Percentiles rank a stretch among this genome's conserved stretches.
phyloP scores from a whole-genome alignment of 306 rosid genomes.

The Quercus parvula region DNA sequence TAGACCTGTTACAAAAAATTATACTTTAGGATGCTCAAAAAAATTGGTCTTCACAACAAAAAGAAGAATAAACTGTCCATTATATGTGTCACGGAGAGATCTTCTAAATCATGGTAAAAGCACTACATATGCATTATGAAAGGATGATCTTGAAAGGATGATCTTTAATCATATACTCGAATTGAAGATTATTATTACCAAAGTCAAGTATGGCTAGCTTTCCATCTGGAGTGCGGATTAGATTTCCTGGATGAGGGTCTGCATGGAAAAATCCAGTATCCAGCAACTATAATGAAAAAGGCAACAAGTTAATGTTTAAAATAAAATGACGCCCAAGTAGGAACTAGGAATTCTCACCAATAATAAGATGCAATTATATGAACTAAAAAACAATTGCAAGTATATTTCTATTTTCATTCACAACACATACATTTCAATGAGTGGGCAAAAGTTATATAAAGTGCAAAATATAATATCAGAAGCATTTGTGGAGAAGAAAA shows the following conservation, averaged over 20 bases:
- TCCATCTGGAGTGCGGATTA: conserved; percentile 99
- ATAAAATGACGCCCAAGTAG: background rate
- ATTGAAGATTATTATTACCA: conserved; percentile 49
- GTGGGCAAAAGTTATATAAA: background rate
- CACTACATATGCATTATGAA: background rate
- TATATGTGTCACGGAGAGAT: background rate
- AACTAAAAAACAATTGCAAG: background rate
- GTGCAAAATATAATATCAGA: background rate
- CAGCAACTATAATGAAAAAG: conserved; percentile 59
- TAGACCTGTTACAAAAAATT: conserved; percentile 61
- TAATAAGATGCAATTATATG: background rate
- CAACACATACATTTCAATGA: background rate
- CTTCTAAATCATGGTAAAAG: background rate
- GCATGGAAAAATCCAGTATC: conserved; percentile 98
- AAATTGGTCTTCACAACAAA: conserved; percentile 8
- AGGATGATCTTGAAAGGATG: conserved; percentile 7
- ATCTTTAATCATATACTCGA: conserved; percentile 22
- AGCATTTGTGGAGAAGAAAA: background rate
- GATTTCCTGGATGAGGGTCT: conserved; percentile 98
- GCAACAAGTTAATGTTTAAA: conserved; percentile 19
- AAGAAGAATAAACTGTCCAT: background rate
- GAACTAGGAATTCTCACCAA: background rate
- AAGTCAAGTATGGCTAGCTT: conserved; percentile 97
- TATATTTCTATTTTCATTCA: background rate
- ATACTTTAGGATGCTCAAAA: conserved; percentile 14